These are phyloP conservation scores for Spatholobus suberectus DNA, from an alignment of 306 rosid genomes.

Conservation along the genomic window DNA sequence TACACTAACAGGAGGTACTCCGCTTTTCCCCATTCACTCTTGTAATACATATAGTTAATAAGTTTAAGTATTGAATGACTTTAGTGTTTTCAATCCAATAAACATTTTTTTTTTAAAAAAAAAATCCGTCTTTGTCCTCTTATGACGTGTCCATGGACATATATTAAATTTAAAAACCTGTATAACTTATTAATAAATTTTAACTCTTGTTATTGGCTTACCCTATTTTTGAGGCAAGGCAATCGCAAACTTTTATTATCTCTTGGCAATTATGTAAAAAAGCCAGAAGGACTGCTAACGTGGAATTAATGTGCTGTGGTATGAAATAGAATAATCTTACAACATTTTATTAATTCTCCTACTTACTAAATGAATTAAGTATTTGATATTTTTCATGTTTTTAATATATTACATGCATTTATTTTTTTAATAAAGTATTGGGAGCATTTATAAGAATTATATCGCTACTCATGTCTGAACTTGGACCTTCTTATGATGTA, in stretches of 20 bases:
- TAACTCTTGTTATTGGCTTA: neutral
- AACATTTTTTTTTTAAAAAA: too few relatives aligned
- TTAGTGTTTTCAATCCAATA: too few relatives aligned
- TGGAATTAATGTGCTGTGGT: neutral
- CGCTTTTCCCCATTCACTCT: too few relatives aligned
- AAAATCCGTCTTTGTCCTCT: too few relatives aligned
- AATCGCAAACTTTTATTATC: neutral
- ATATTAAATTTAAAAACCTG: too few relatives aligned
- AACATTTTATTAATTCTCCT: too few relatives aligned
- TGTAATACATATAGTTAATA: too few relatives aligned
- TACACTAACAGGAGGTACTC: conserved; percentile 86
- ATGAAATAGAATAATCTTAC: too few relatives aligned
- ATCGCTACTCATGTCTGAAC: neutral
- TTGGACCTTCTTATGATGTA: neutral
- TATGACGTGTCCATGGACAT: neutral
- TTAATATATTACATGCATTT: neutral
- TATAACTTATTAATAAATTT: too few relatives aligned
- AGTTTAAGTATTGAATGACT: too few relatives aligned
- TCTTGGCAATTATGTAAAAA: neutral
- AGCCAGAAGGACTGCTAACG: neutral
- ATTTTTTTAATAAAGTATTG: neutral
- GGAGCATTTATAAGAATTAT: neutral
- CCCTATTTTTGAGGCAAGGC: neutral
- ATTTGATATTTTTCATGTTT: neutral
- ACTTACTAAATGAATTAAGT: neutral